Evolutionary conservation across 2,329 filamentous ascomycete species (phyloP), one percentile per base, ranked within the genome.

Genomic region (Botrytis paeoniae): DNA sequence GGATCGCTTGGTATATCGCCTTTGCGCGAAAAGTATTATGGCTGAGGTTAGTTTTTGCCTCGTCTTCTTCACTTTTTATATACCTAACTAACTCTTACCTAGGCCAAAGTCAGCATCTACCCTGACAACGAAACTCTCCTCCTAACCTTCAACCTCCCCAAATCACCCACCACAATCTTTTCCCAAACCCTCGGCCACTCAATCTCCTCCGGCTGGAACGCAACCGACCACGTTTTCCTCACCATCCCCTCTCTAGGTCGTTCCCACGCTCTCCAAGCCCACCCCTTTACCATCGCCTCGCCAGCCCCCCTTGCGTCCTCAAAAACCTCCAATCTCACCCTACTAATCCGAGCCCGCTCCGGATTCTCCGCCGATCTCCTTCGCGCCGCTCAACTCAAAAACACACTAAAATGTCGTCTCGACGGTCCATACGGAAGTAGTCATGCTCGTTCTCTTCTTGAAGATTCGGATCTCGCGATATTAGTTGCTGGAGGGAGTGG

Each of bases 211-310:
- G 89, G 89, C 59, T 92, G 89, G 89, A 78, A 83, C 32, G 86
- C 89, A 3, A 88, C 88, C 25, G 88, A 91, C 77, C 90, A 92
- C 79, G 84, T 91, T 66, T 92, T 92, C 80, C 79, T 92, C 73
- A 87, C 87, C 1, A 81, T 91, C 0, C 89, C 89, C 0, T 82
- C 81, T 0, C 83, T 92, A 9, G 86, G 85, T 2, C 80, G 81
- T 4, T 85, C 83, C 71, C 86, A 90, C 77, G 78, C 82, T 4
- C 78, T 90, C 1, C 89, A 92, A 80, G 85, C 89, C 0, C 89
- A 92, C 78, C 90, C 89, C 0, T 92, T 92, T 80, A 91, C 89
- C 14, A 90, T 92, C 71, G 86, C 89, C 25, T 91, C 89, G 3
- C 85, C 86, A 0, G 88, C 88, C 16, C 86, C 88, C 1, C 74